These are phyloP conservation scores for Pterocarpus santalinus DNA, from an alignment of 306 rosid species.

Conservation along the genomic window DNA sequence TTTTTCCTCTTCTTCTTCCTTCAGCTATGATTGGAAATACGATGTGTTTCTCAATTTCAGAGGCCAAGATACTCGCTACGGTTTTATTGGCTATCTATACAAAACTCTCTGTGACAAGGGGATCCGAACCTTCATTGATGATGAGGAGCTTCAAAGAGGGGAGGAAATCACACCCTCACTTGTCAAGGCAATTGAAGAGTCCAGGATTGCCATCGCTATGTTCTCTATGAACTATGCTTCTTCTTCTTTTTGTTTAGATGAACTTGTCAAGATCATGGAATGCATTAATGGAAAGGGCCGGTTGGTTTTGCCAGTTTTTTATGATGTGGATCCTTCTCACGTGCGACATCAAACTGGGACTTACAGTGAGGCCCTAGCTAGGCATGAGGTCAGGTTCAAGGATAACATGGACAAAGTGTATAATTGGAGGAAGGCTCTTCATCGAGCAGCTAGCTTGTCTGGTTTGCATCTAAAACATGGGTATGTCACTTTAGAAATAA, in stretches of 20 bases:
- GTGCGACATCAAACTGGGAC: not conserved
- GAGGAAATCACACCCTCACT: not conserved
- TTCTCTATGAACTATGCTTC: not conserved
- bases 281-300: not conserved
- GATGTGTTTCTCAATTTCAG: not conserved
- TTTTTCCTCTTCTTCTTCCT: no score
- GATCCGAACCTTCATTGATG: not conserved
- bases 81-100: not conserved
- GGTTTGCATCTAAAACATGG: not conserved
- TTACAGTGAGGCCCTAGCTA: not conserved
- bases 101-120: not conserved
- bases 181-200: not conserved
- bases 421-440: conserved; percentile 21
- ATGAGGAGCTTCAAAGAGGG: not conserved
- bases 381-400: not conserved
- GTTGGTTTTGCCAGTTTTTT: not conserved
- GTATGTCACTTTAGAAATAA: not conserved
- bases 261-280: not conserved
- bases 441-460: not conserved
- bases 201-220: conserved; percentile 1
- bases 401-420: not conserved
- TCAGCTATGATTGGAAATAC: not conserved
- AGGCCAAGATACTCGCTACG: not conserved
- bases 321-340: conserved; percentile 3
- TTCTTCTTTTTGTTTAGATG: conserved; percentile 15